Percentiles rank a stretch among this genome's conserved stretches.
phyloP scores from a whole-genome alignment of 495 filamentous ascomycete species.

The Hypoxylon fuscum region DNA sequence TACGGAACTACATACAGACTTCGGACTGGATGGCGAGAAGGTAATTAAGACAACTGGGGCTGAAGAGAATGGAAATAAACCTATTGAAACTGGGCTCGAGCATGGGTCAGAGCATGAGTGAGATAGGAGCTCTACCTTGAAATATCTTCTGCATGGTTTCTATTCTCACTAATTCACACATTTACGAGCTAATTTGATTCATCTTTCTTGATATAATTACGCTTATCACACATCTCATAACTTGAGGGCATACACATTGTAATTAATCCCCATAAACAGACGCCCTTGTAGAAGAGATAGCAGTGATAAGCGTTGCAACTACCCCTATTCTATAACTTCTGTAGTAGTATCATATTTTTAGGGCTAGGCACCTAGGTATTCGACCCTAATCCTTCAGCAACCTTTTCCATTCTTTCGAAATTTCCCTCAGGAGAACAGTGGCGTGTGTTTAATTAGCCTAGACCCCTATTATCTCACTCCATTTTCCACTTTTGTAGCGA shows the following conservation, averaged over 20 bases:
- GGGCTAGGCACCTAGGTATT: neutral
- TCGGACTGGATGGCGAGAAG: neutral
- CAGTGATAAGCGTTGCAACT: neutral
- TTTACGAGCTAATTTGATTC: too few relatives aligned
- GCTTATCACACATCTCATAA: too few relatives aligned
- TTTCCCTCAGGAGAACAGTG: neutral
- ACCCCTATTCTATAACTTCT: neutral
- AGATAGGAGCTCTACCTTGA: too few relatives aligned
- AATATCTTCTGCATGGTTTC: too few relatives aligned
- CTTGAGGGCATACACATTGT: too few relatives aligned
- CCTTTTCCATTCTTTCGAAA: neutral
- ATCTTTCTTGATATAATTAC: too few relatives aligned
- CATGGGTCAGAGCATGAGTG: too few relatives aligned
- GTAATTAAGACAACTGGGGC: too few relatives aligned
- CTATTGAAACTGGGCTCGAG: too few relatives aligned
- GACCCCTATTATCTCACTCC: slow-evolving; percentile 6
- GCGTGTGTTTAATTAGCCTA: neutral
- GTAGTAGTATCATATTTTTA: neutral
- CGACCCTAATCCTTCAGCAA: neutral
- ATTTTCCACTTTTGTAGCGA: slow-evolving; percentile 21
- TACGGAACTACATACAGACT: neutral
- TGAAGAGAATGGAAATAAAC: too few relatives aligned
- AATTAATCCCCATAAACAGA: too few relatives aligned
- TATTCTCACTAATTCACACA: too few relatives aligned
- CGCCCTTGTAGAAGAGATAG: neutral